Evolutionary conservation across 805 yeast genomes (phyloP).

Genomic region (Candida sakaeoensis): DNA sequence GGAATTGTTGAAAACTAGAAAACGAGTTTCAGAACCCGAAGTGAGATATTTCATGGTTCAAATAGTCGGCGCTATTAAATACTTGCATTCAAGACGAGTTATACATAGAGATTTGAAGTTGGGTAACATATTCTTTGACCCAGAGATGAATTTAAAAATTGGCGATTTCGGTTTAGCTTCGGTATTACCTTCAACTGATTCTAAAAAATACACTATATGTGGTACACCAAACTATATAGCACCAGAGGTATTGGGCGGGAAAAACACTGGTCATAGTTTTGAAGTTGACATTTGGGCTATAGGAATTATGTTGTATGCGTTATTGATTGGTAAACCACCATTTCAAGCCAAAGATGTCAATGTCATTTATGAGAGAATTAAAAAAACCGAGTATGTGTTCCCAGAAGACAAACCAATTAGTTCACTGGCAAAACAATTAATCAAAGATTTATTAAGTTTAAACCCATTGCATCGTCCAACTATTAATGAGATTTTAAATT

Average conservation of each 20-base stretch:
- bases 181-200: conserved; percentile 62
- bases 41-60: conserved; percentile 87
- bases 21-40: conserved; percentile 85
- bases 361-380: conserved; percentile 87
- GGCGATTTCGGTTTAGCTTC: conserved; percentile 99
- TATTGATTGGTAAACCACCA: conserved; percentile 93
- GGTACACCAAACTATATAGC: conserved; percentile 99
- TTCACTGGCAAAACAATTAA: conserved; percentile 67
- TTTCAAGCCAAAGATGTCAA: conserved; percentile 95
- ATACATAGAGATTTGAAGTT: conserved; percentile 94
- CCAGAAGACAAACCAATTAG: conserved; percentile 71
- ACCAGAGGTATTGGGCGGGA: conserved; percentile 93
- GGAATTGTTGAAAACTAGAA: conserved; percentile 86
- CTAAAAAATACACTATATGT: conserved; percentile 88
- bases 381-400: conserved; percentile 72
- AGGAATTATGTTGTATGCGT: conserved; percentile 94
- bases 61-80: conserved; percentile 88
- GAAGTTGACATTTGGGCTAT: conserved; percentile 98
- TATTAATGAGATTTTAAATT: conserved; percentile 70
- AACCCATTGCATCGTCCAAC: conserved; percentile 82
- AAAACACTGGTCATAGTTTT: conserved; percentile 82
- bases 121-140: conserved; percentile 93
- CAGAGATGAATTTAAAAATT: conserved; percentile 87
- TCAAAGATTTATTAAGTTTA: conserved; percentile 67
- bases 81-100: conserved; percentile 87